These are phyloP conservation scores for Pyrus bretschneideri DNA, from an alignment of 306 rosid species.

Conservation along the genomic window DNA sequence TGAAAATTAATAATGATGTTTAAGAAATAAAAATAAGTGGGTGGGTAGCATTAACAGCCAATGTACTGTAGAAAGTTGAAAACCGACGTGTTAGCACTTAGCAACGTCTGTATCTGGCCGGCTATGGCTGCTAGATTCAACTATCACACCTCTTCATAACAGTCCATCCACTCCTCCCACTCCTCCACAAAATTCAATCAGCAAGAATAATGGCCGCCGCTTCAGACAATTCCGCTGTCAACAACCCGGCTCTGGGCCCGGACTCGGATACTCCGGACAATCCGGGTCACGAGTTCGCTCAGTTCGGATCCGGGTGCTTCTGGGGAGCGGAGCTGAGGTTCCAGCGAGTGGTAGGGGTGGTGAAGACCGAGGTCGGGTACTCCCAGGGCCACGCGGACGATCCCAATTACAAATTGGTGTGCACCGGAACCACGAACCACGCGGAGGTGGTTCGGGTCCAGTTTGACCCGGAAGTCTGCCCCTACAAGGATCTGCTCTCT, in stretches of 20 bases:
- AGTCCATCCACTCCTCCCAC: background rate
- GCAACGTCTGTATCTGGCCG: background rate
- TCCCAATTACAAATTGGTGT: constrained; percentile 53
- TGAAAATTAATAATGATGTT: too few species aligned
- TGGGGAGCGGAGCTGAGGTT: constrained; percentile 79
- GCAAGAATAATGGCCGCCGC: constrained; percentile 9
- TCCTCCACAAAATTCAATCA: background rate
- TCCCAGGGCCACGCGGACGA: constrained; percentile 62
- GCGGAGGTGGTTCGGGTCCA: constrained; percentile 73
- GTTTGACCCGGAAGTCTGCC: constrained; percentile 60
- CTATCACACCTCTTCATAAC: background rate
- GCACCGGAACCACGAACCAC: constrained; percentile 66
- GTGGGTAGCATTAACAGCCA: too few species aligned
- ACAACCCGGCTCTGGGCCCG: constrained; percentile 47
- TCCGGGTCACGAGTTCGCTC: constrained; percentile 54
- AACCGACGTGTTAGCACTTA: background rate
- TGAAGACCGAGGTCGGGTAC: constrained; percentile 80
- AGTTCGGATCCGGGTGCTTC: constrained; percentile 88
- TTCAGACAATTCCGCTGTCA: background rate
- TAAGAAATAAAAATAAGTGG: too few species aligned
- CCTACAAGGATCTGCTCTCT: constrained; percentile 45
- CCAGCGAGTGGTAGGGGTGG: constrained; percentile 65
- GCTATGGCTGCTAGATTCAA: background rate
- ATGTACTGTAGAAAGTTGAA: too few species aligned
- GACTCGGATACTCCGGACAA: constrained; percentile 50